phyloP scores from a whole-genome alignment of 495 filamentous ascomycete genomes.

The Symbiotaphrina buchneri region DNA sequence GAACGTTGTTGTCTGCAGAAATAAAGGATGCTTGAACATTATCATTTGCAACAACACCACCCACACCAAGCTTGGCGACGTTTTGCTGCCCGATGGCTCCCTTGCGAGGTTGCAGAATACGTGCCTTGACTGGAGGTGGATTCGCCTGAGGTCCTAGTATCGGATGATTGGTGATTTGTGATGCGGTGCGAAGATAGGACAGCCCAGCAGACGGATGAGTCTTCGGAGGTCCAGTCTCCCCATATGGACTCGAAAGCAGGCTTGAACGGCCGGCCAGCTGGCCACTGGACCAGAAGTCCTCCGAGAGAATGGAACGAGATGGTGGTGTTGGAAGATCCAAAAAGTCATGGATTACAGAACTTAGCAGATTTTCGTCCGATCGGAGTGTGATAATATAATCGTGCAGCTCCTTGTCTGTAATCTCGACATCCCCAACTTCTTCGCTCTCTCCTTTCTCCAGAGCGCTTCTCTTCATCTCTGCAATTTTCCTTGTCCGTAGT shows the following conservation, averaged over 20 bases:
- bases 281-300: not conserved
- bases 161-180: slow-evolving; percentile 57
- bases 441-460: not conserved
- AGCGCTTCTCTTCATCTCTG: not conserved
- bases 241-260: too few species aligned
- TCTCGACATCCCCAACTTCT: slow-evolving; percentile 8
- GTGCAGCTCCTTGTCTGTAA: slow-evolving; percentile 36
- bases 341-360: slow-evolving; percentile 25
- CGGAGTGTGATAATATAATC: slow-evolving; percentile 37
- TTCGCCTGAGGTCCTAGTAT: slow-evolving; percentile 50
- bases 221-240: slow-evolving; percentile 38
- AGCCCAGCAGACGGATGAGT: slow-evolving; percentile 88
- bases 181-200: slow-evolving; percentile 50
- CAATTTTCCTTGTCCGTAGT: not conserved
- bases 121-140: slow-evolving; percentile 38
- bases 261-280: not conserved
- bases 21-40: slow-evolving; percentile 8
- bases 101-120: slow-evolving; percentile 31
- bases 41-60: slow-evolving; percentile 25
- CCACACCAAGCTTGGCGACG: slow-evolving; percentile 22
- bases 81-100: slow-evolving; percentile 3
- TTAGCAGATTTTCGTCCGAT: slow-evolving; percentile 22
- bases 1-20: slow-evolving; percentile 3
- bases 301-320: not conserved
- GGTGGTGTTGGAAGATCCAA: slow-evolving; percentile 22